phyloP scores from a whole-genome alignment of 2,329 filamentous ascomycete species.

The Penicillium sp. region DNA sequence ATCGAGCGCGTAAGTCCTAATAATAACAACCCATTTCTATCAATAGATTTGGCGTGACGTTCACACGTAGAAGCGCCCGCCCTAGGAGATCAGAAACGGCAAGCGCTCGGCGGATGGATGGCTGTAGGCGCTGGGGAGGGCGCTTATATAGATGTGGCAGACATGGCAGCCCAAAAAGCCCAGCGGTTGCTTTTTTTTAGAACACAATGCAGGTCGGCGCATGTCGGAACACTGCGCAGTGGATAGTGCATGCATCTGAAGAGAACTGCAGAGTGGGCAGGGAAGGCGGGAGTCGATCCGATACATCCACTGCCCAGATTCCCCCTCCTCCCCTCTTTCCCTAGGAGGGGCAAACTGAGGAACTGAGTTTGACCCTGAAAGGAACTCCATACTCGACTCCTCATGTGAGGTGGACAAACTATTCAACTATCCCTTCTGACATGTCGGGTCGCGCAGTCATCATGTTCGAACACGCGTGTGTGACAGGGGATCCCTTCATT shows the following conservation, averaged over 20 bases:
- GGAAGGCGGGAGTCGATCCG: conserved; percentile 9
- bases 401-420: conserved; percentile 18
- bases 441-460: conserved; percentile 1
- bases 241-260: conserved; percentile 1
- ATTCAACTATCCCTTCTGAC: conserved; percentile 12
- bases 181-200: conserved; percentile 16
- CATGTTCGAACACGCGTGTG: conserved; percentile 12
- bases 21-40: conserved; percentile 1
- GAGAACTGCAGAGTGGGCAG: background rate
- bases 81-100: background rate
- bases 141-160: conserved; percentile 21
- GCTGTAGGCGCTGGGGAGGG: conserved; percentile 17
- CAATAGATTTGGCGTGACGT: conserved; percentile 8
- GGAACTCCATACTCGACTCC: conserved; percentile 11
- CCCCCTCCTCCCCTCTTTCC: background rate
- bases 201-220: conserved; percentile 1
- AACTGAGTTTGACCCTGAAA: background rate
- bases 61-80: background rate
- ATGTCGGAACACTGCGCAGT: conserved; percentile 13
- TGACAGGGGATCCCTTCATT: conserved; percentile 12
- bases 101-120: background rate
- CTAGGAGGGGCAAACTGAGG: background rate
- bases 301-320: conserved; percentile 7
- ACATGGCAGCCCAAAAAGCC: conserved; percentile 3
- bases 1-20: background rate